Conservation (phyloP, 169 alveolate species). For the Plasmodium gonderi region DNA sequence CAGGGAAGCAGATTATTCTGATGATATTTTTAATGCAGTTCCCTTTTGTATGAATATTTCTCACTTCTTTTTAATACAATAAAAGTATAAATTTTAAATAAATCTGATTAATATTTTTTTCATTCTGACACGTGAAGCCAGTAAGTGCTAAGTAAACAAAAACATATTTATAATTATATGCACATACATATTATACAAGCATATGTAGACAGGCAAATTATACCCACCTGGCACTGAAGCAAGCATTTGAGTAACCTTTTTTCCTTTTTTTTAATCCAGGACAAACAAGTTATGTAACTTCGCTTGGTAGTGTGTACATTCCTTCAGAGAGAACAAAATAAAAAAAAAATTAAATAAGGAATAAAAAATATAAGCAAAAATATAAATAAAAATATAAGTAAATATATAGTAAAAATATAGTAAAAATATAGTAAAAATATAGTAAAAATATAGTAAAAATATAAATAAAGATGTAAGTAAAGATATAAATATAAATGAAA, state of each 20-base stretch:
- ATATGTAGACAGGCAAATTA: neutral
- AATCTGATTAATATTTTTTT: neutral
- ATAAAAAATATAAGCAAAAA: too few species aligned
- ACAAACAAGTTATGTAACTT: neutral
- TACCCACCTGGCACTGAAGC: neutral
- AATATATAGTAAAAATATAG: too few species aligned
- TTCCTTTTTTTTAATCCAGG: slow-evolving; percentile 3
- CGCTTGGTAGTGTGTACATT: neutral
- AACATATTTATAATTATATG: neutral
- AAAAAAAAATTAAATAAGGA: too few species aligned
- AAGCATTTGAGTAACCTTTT: neutral
- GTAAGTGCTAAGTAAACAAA: neutral
- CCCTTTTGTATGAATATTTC: neutral
- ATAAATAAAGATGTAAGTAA: too few species aligned
- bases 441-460: too few species aligned
- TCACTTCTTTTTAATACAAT: neutral
- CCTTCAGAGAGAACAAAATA: neutral
- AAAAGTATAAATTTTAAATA: neutral
- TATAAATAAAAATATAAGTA: too few species aligned
- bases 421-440: too few species aligned
- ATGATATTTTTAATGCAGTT: neutral
- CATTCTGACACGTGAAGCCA: neutral
- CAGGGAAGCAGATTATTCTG: neutral
- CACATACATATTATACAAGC: neutral
- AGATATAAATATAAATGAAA: too few species aligned